These are phyloP conservation scores for Trichoderma simmonsii DNA, from an alignment of 2,329 filamentous ascomycete genomes.

Conservation along the genomic window DNA sequence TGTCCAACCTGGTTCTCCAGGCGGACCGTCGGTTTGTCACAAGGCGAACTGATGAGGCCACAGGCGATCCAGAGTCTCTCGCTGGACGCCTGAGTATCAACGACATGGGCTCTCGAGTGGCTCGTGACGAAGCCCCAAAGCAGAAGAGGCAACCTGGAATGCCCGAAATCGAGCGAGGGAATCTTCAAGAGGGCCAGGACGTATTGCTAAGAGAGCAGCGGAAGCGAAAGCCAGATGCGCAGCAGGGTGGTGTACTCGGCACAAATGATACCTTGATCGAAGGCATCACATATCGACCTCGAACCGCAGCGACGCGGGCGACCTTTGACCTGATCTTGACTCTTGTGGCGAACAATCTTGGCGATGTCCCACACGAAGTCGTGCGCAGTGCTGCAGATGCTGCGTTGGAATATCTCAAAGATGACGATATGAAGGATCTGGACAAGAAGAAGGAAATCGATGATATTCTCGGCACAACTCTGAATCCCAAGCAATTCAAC, in stretches of 20 bases:
- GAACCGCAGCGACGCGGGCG: slow-evolving; percentile 84
- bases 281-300: slow-evolving; percentile 85
- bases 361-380: slow-evolving; percentile 88
- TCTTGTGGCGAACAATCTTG: slow-evolving; percentile 80
- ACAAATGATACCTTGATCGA: slow-evolving; percentile 85
- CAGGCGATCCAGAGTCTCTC: slow-evolving; percentile 94
- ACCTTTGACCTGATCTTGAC: slow-evolving; percentile 94
- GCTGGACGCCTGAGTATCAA: slow-evolving; percentile 89
- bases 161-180: slow-evolving; percentile 70
- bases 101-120: slow-evolving; percentile 88
- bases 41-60: slow-evolving; percentile 88
- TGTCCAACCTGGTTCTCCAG: slow-evolving; percentile 99
- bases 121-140: slow-evolving; percentile 75
- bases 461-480: slow-evolving; percentile 78
- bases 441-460: slow-evolving; percentile 98
- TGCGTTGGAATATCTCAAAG: slow-evolving; percentile 86
- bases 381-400: slow-evolving; percentile 93
- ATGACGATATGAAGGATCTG: slow-evolving; percentile 92
- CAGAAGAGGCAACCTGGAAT: slow-evolving; percentile 71
- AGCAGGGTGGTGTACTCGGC: slow-evolving; percentile 74
- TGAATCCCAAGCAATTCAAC: slow-evolving; percentile 91
- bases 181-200: slow-evolving; percentile 75
- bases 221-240: slow-evolving; percentile 73
- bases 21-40: slow-evolving; percentile 95
- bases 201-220: slow-evolving; percentile 79